A percentile compares a stretch with the other conserved stretches of the same genome.
phyloP scores from a whole-genome alignment of 331 rosid species.

The Arachis monticola region DNA sequence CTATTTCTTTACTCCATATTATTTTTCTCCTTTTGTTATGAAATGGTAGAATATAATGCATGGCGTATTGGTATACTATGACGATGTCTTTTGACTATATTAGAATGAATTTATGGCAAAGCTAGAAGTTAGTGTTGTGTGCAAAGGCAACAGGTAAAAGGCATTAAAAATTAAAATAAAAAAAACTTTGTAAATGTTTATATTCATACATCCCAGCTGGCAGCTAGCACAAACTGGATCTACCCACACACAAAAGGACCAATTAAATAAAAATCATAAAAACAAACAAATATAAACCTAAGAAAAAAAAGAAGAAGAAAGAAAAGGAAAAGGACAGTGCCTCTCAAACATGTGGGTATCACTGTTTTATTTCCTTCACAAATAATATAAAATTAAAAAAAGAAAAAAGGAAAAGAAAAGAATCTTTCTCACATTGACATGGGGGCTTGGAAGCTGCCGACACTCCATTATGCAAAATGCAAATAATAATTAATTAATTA shows the following conservation, averaged over 20 bases:
- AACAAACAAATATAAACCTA: constrained; percentile 27
- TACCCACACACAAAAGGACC: constrained; percentile 38
- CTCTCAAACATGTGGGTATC: constrained; percentile 46
- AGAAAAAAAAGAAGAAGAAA: not conserved
- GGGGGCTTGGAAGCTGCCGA: constrained; percentile 26
- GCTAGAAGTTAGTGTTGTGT: too few species aligned
- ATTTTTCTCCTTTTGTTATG: not conserved
- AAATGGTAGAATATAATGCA: constrained; percentile 2
- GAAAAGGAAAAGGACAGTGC: constrained; percentile 26
- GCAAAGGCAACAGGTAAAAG: not conserved
- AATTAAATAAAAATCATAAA: constrained; percentile 27
- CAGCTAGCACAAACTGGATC: constrained; percentile 43
- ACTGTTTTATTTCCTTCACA: constrained; percentile 45
- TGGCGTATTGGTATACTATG: not conserved
- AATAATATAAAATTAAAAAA: constrained; percentile 11
- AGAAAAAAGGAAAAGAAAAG: constrained; percentile 6
- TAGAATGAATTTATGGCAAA: too few species aligned
- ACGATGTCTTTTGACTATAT: too few species aligned
- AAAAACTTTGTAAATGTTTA: constrained; percentile 19
- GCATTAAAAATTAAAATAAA: not conserved
- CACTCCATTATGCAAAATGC: constrained; percentile 9
- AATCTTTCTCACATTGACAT: constrained; percentile 30
- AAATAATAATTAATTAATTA: not conserved
- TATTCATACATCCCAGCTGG: constrained; percentile 43
- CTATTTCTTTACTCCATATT: too few species aligned